Evolutionary conservation across 176 grass and related monocot species (phyloP).

Genomic region (Microstegium vimineum): DNA sequence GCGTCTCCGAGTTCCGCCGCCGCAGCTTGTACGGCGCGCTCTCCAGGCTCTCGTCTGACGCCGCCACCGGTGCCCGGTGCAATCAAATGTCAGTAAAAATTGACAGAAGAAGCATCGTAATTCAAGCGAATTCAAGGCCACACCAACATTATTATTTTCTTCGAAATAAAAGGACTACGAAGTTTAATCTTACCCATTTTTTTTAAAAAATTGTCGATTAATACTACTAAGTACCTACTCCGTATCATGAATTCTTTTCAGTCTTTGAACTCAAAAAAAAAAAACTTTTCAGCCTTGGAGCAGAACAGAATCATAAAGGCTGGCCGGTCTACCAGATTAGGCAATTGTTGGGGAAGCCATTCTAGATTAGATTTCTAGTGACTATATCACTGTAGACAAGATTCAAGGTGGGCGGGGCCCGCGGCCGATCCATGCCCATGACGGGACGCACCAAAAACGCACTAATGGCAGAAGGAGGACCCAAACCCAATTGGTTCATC

Average conservation of each 20-base stretch:
- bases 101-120: not conserved
- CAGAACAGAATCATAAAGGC: not conserved
- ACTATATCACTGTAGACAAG: not conserved
- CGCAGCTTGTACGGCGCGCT: constrained; percentile 54
- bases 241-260: not conserved
- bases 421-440: too few relatives aligned
- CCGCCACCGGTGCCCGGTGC: not conserved
- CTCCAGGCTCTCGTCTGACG: constrained; percentile 41
- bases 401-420: not conserved
- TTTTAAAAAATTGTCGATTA: not conserved
- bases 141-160: not conserved
- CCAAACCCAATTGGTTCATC: not conserved
- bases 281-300: too few relatives aligned
- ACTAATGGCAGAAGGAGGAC: not conserved
- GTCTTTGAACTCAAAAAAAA: too few relatives aligned
- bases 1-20: constrained; percentile 82
- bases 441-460: not conserved
- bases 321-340: not conserved
- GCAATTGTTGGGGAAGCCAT: not conserved
- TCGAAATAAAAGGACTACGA: not conserved
- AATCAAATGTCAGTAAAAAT: not conserved
- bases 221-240: not conserved
- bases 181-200: not conserved
- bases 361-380: too few relatives aligned
- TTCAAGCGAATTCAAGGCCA: not conserved